Evolutionary conservation across 73 alveolate genomes (phyloP).

Genomic region (Uronychia setigera): DNA sequence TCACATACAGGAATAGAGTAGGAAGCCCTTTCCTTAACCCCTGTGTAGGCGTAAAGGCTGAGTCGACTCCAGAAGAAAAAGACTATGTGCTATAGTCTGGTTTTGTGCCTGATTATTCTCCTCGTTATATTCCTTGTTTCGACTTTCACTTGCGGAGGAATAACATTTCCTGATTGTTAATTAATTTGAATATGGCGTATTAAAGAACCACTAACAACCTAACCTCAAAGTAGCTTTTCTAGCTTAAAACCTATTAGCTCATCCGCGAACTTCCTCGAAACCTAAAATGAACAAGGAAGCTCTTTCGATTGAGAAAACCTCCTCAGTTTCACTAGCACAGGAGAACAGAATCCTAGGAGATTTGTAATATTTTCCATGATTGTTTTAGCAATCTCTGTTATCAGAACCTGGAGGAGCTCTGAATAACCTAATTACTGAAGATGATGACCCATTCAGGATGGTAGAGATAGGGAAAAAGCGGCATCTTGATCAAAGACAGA

Average conservation of each 20-base stretch:
- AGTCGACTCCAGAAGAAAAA: slow-evolving; percentile 29
- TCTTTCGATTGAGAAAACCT: too few species aligned
- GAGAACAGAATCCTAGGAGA: too few species aligned
- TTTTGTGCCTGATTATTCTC: neutral
- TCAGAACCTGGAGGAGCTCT: too few species aligned
- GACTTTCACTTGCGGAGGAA: slow-evolving; percentile 49
- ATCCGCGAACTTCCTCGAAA: neutral
- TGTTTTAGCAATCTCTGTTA: too few species aligned
- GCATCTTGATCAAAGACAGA: neutral
- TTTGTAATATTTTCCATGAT: too few species aligned
- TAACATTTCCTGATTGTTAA: slow-evolving; percentile 18
- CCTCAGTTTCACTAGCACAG: too few species aligned
- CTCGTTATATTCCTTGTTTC: slow-evolving; percentile 25
- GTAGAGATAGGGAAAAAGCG: neutral
- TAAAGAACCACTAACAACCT: neutral
- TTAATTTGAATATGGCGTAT: neutral
- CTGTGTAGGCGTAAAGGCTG: slow-evolving; percentile 38
- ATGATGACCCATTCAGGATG: neutral
- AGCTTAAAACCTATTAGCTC: too few species aligned
- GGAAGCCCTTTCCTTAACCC: neutral
- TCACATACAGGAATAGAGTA: slow-evolving; percentile 53
- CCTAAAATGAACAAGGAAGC: neutral
- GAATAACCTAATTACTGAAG: too few species aligned
- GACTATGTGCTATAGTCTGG: slow-evolving; percentile 5
- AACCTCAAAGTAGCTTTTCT: neutral